phyloP scores from a whole-genome alignment of 805 yeast species.

The Phaffomyces opuntiae region DNA sequence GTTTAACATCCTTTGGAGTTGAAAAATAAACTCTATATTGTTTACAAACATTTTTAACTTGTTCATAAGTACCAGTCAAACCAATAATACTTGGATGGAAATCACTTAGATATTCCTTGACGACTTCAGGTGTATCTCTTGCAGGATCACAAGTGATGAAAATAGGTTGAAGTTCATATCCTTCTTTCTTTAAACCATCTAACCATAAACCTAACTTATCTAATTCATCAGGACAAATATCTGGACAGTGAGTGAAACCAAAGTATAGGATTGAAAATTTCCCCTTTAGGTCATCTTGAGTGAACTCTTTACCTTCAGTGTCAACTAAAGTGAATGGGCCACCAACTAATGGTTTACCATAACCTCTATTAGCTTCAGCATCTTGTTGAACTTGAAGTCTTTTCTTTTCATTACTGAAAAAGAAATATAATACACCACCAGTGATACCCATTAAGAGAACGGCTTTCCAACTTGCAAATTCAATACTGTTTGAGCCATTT shows the following conservation, averaged over 20 bases:
- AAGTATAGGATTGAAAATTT: slow-evolving; percentile 84
- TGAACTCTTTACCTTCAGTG: slow-evolving; percentile 62
- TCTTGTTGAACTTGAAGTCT: slow-evolving; percentile 66
- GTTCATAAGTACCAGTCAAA: slow-evolving; percentile 84
- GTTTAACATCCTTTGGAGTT: slow-evolving; percentile 91
- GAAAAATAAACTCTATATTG: slow-evolving; percentile 91
- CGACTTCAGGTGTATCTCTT: slow-evolving; percentile 81
- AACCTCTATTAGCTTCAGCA: slow-evolving; percentile 79
- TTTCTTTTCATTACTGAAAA: slow-evolving; percentile 71
- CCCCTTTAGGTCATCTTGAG: slow-evolving; percentile 69
- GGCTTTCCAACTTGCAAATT: slow-evolving; percentile 83
- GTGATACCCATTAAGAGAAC: slow-evolving; percentile 55
- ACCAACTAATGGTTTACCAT: slow-evolving; percentile 90
- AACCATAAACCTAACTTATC: slow-evolving; percentile 76
- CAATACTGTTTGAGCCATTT: slow-evolving; percentile 40
- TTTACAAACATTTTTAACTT: slow-evolving; percentile 79
- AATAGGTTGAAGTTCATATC: slow-evolving; percentile 68
- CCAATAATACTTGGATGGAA: slow-evolving; percentile 90
- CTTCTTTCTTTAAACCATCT: slow-evolving; percentile 50
- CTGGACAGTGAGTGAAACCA: slow-evolving; percentile 97
- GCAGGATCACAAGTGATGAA: slow-evolving; percentile 97
- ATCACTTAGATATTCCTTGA: slow-evolving; percentile 76
- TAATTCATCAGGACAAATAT: slow-evolving; percentile 96
- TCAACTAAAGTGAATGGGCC: slow-evolving; percentile 79
- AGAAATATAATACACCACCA: slow-evolving; percentile 67